phyloP scores from a whole-genome alignment of 1,139 yeast species.

The Yarrowia galli region DNA sequence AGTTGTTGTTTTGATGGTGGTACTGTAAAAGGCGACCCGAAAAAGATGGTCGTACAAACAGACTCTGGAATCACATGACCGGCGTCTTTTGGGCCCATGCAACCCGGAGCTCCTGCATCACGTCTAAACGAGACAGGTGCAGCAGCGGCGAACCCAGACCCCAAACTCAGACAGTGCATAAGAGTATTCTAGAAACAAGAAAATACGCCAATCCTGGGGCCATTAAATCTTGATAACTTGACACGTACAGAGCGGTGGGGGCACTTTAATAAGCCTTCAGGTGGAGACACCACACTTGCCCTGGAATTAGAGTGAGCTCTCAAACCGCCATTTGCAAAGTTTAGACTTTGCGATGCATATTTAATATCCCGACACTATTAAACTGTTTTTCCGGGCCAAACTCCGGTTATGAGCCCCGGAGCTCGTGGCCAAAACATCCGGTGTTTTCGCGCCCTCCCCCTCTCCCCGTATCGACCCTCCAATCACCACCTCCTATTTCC shows the following conservation, averaged over 20 bases:
- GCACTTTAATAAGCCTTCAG: too few species aligned
- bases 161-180: background rate
- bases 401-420: background rate
- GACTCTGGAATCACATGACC: slow-evolving; percentile 8
- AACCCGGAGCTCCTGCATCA: slow-evolving; percentile 23
- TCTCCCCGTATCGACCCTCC: background rate
- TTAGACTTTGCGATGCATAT: slow-evolving; percentile 6
- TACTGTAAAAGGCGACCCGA: background rate
- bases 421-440: background rate
- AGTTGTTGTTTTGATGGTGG: background rate
- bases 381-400: background rate
- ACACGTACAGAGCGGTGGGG: background rate
- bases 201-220: background rate
- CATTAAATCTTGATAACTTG: background rate
- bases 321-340: too few species aligned
- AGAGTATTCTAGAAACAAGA: slow-evolving; percentile 14
- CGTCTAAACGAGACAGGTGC: slow-evolving; percentile 26
- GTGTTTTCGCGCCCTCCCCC: background rate
- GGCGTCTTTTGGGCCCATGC: background rate
- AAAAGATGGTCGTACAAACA: background rate
- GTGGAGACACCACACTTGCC: background rate
- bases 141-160: background rate
- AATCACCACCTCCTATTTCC: background rate
- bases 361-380: slow-evolving; percentile 18
- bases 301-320: background rate